These are phyloP conservation scores for Benincasa hispida DNA, from an alignment of 306 rosid species.

Conservation along the genomic window DNA sequence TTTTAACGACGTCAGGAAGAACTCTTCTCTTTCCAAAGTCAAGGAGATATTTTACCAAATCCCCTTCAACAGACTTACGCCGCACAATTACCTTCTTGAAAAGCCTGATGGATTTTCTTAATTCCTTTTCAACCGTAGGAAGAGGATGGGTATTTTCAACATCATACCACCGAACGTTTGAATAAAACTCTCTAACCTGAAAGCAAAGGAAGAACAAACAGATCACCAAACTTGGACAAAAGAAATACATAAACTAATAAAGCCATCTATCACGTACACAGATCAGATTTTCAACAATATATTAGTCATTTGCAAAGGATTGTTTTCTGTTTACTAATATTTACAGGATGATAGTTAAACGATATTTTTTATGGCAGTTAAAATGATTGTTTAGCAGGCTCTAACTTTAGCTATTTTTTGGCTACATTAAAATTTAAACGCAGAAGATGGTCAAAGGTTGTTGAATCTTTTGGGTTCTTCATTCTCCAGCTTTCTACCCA, in stretches of 20 bases:
- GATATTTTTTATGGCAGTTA: not conserved
- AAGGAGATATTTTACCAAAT: conserved; percentile 61
- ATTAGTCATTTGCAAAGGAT: not conserved
- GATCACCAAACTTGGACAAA: not conserved
- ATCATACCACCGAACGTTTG: conserved; percentile 77
- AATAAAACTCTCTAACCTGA: conserved; percentile 92
- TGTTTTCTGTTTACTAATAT: not conserved
- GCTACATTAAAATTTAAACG: not conserved
- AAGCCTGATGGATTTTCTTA: conserved; percentile 61
- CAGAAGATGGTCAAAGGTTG: too few relatives aligned
- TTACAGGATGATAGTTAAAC: not conserved
- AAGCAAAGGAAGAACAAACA: conserved; percentile 9
- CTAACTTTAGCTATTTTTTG: not conserved
- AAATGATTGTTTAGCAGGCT: not conserved
- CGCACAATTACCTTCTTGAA: conserved; percentile 91
- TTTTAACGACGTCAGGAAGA: conserved; percentile 55
- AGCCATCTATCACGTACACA: not conserved
- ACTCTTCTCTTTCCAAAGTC: conserved; percentile 96
- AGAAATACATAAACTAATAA: not conserved
- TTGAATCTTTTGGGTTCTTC: too few relatives aligned
- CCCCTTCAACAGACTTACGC: conserved; percentile 61
- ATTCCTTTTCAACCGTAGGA: conserved; percentile 60
- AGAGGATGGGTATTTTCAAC: conserved; percentile 69
- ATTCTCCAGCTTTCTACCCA: too few relatives aligned
- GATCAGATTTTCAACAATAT: not conserved